Evolutionary conservation across 129 eudicot genomes (phyloP).

Genomic region (Kitagawia praeruptora): DNA sequence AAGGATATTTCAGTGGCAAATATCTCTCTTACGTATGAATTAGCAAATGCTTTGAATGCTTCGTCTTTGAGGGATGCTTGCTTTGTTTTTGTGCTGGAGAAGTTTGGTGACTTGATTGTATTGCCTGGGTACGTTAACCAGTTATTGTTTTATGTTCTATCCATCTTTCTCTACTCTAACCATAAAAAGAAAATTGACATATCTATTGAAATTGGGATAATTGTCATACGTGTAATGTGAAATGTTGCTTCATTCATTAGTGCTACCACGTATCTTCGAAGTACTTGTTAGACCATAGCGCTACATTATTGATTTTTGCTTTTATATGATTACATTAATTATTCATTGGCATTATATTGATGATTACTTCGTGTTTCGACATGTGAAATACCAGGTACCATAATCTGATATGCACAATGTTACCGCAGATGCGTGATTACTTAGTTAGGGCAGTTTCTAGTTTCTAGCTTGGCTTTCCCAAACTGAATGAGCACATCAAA

Average conservation of each 20-base stretch:
- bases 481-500: conserved; percentile 14
- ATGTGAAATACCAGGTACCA: conserved; percentile 32
- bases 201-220: neutral
- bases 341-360: neutral
- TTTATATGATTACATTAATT: neutral
- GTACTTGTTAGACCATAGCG: too few relatives aligned
- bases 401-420: conserved; percentile 34
- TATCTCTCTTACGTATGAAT: conserved; percentile 56
- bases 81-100: conserved; percentile 59
- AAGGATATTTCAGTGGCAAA: conserved; percentile 64
- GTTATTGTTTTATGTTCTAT: neutral
- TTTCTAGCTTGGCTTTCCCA: conserved; percentile 12
- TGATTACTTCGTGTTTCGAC: neutral
- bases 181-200: neutral
- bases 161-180: neutral
- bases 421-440: conserved; percentile 55
- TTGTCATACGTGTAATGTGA: neutral
- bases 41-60: conserved; percentile 47
- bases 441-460: conserved; percentile 43
- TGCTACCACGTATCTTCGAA: neutral
- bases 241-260: neutral
- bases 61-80: conserved; percentile 56
- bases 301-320: too few relatives aligned
- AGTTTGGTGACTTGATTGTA: conserved; percentile 34
- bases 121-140: conserved; percentile 54